Conservation (phyloP, 257 asterid species). For the Salvia hispanica region DNA sequence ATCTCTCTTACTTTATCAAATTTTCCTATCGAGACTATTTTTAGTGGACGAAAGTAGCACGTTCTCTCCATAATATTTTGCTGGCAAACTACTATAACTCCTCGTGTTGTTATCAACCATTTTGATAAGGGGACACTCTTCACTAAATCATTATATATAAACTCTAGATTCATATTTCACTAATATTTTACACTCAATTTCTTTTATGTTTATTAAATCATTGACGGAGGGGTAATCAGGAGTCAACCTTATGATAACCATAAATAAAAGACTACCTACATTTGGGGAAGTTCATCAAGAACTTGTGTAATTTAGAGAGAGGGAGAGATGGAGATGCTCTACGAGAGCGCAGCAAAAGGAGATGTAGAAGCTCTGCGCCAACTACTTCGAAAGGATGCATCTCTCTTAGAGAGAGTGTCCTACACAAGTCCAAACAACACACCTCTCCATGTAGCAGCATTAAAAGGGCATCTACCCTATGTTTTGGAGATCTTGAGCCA, state of each 20-base stretch:
- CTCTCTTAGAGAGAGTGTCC: constrained; percentile 42
- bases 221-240: neutral
- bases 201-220: too few species aligned
- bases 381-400: constrained; percentile 35
- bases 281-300: neutral
- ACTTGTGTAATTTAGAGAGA: neutral
- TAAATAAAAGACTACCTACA: neutral
- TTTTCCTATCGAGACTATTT: too few species aligned
- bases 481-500: constrained; percentile 32
- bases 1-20: too few species aligned
- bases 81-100: too few species aligned
- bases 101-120: too few species aligned
- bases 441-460: constrained; percentile 51
- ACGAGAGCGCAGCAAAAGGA: constrained; percentile 44
- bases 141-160: too few species aligned
- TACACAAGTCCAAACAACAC: constrained; percentile 41
- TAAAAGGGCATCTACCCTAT: constrained; percentile 35
- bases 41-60: too few species aligned
- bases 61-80: too few species aligned
- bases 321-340: constrained; percentile 34
- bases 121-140: too few species aligned
- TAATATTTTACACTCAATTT: too few species aligned
- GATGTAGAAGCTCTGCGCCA: constrained; percentile 28
- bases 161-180: too few species aligned
- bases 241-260: neutral